A percentile compares a stretch with the other conserved stretches of the same genome.
Evolutionary conservation across 441 rosid genomes (phyloP).

Genomic region (Jatropha podagrica): DNA sequence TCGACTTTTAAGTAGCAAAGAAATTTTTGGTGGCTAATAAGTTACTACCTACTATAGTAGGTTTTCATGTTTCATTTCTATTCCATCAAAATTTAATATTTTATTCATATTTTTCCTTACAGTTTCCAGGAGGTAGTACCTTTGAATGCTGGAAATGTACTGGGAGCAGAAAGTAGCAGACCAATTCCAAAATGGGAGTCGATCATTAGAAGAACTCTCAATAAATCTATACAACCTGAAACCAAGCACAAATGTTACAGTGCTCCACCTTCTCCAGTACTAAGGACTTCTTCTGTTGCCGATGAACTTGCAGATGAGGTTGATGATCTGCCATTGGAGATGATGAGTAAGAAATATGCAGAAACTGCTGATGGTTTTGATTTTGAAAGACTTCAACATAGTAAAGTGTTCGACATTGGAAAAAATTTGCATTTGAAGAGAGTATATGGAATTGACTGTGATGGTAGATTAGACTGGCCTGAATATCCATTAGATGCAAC

Average conservation of each 20-base stretch:
- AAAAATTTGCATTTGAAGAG: constrained; percentile 45
- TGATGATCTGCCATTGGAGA: constrained; percentile 47
- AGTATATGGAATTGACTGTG: constrained; percentile 44
- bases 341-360: constrained; percentile 37
- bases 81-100: constrained; percentile 6
- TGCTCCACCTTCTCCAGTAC: constrained; percentile 87
- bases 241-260: constrained; percentile 73
- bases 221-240: constrained; percentile 58
- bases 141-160: constrained; percentile 89
- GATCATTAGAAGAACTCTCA: constrained; percentile 77
- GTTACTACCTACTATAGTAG: not conserved
- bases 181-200: constrained; percentile 96
- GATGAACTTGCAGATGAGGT: constrained; percentile 70
- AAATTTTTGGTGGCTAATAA: constrained; percentile 3
- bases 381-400: constrained; percentile 28
- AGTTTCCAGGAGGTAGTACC: constrained; percentile 99
- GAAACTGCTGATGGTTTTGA: constrained; percentile 28
- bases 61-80: not conserved
- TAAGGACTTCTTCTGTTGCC: constrained; percentile 70
- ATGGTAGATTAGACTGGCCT: constrained; percentile 73
- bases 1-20: not conserved
- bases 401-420: constrained; percentile 28
- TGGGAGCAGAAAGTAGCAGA: constrained; percentile 89
- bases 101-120: constrained; percentile 11
- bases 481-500: constrained; percentile 72